Evolutionary conservation across 2,329 filamentous ascomycete genomes (phyloP).

Genomic region (Cladosporium sp.): DNA sequence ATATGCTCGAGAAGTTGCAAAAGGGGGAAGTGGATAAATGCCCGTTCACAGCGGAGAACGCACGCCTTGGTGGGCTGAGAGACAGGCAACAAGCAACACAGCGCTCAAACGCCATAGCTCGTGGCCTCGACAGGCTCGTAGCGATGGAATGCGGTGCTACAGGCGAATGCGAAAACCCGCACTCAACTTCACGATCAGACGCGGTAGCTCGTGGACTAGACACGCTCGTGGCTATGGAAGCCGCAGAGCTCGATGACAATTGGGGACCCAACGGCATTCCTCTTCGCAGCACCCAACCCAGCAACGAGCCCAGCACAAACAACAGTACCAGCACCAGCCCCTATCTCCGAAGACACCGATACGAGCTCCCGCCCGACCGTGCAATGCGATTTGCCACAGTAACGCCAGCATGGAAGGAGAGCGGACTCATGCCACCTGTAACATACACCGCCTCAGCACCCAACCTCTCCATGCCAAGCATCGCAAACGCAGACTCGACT

Average conservation of each 20-base stretch:
- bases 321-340: constrained; percentile 17
- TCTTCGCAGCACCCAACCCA: neutral
- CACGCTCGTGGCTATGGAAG: constrained; percentile 21
- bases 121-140: constrained; percentile 19
- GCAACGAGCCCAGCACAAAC: neutral
- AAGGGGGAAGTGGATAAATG: constrained; percentile 15
- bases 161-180: neutral
- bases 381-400: constrained; percentile 33
- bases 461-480: constrained; percentile 18
- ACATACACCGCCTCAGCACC: constrained; percentile 22
- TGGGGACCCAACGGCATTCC: constrained; percentile 19
- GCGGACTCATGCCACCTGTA: constrained; percentile 32
- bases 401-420: constrained; percentile 33
- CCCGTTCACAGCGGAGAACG: constrained; percentile 16
- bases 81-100: constrained; percentile 15
- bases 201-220: constrained; percentile 20
- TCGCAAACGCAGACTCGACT: constrained; percentile 20
- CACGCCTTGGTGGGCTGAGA: constrained; percentile 5
- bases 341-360: constrained; percentile 30
- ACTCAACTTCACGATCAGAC: neutral
- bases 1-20: constrained; percentile 16
- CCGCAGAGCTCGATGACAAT: constrained; percentile 15
- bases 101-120: constrained; percentile 14
- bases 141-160: constrained; percentile 16
- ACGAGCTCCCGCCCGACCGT: constrained; percentile 30